Evolutionary conservation across 2,329 filamentous ascomycete genomes (phyloP).

Genomic region (Neurospora sp.): DNA sequence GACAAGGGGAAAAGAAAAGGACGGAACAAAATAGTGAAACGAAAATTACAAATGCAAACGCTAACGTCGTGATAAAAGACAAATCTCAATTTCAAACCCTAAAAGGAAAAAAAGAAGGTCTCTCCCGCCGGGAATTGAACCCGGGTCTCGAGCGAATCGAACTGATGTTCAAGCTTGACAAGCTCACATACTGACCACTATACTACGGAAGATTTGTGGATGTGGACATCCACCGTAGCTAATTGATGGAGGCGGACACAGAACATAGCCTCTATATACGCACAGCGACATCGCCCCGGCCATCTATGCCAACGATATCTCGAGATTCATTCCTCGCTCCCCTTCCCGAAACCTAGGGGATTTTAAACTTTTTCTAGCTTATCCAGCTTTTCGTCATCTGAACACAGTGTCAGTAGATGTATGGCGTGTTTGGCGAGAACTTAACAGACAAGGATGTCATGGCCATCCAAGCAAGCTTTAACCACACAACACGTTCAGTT

Average conservation of each 20-base stretch:
- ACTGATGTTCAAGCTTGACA: background rate
- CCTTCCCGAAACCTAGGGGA: background rate
- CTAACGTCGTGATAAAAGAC: background rate
- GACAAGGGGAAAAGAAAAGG: background rate
- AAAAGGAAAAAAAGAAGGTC: background rate
- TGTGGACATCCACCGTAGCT: background rate
- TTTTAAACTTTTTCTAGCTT: background rate
- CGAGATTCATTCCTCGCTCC: background rate
- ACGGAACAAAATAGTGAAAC: background rate
- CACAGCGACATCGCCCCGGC: background rate
- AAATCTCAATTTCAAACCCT: background rate
- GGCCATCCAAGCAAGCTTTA: background rate
- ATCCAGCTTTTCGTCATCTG: background rate
- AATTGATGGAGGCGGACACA: accelerated
- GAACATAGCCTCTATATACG: background rate
- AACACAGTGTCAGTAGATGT: background rate
- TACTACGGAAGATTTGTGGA: background rate
- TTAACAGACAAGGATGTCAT: background rate
- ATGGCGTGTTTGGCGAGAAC: background rate
- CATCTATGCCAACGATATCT: background rate
- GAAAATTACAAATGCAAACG: background rate
- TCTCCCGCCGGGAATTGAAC: no score
- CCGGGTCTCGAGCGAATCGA: no score
- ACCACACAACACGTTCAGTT: background rate
- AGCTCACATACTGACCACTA: background rate